phyloP scores from a whole-genome alignment of 2,329 filamentous ascomycete species.

The Clarireedia paspali region DNA sequence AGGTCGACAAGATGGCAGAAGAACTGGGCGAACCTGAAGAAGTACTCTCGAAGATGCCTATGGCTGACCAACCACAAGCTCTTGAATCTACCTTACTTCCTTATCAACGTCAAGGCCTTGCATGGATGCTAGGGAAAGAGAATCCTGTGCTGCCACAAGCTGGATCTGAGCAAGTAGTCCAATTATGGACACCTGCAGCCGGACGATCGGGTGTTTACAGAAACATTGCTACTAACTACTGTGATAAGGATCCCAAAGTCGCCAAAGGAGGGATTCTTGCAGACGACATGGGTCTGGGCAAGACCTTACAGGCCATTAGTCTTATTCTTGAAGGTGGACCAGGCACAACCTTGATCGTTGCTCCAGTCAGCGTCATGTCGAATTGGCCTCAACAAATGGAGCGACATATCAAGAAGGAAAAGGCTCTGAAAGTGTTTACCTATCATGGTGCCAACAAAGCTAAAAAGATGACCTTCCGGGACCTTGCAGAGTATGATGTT shows the following conservation, averaged over 20 bases:
- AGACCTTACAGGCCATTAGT: conserved; percentile 80
- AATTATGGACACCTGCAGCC: conserved; percentile 62
- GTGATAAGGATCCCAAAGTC: conserved; percentile 52
- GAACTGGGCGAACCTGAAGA: conserved; percentile 47
- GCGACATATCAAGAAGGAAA: conserved; percentile 59
- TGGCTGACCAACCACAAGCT: conserved; percentile 57
- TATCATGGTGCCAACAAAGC: conserved; percentile 59
- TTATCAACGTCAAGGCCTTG: conserved; percentile 71
- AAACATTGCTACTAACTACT: conserved; percentile 67
- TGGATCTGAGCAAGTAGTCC: conserved; percentile 55
- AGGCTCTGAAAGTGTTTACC: conserved; percentile 57
- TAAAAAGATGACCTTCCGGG: conserved; percentile 41
- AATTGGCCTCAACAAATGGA: conserved; percentile 81
- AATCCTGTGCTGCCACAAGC: conserved; percentile 54
- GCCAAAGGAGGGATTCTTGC: conserved; percentile 78
- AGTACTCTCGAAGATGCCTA: conserved; percentile 62
- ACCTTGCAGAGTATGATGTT: conserved; percentile 62
- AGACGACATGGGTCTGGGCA: conserved; percentile 92
- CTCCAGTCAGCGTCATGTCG: conserved; percentile 79
- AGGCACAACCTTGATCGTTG: conserved; percentile 68
- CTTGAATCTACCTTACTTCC: conserved; percentile 64
- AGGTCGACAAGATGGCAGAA: conserved; percentile 64
- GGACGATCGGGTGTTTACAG: conserved; percentile 41
- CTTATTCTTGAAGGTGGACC: conserved; percentile 53
- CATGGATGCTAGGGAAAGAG: conserved; percentile 76